Base-by-base conservation (phyloP, 1,139 yeast genomes). In the Ashbya aceris region DNA sequence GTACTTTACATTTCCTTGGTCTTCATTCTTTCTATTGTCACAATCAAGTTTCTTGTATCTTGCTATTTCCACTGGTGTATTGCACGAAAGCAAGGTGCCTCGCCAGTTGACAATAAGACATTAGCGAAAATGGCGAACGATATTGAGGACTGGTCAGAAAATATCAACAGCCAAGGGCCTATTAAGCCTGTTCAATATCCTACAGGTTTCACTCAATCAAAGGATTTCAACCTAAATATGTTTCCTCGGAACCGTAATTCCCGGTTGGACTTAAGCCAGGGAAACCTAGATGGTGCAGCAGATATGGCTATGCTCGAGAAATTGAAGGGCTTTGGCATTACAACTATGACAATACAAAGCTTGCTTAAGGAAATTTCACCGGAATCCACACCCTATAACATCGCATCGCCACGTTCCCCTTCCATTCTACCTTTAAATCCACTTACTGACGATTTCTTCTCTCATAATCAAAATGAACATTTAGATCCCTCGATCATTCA, bases 31-130 rank as follows among this genome's bases (percentile, higher is more conserved):
- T 74, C 94, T 1, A 77, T 89, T 45, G 95, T 87, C 27, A 61
- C 77, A 33, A 69, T 71, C 37, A 89, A 87, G 65, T 91, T 91
- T 56, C 45, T 82, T 12, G 70, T 89, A 65, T 97, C 97, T 0
- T 80, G 93, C 61, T 86, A 86, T 61, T 91, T 83, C 68, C 77
- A 82, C 51, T 89, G 96, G 95, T 67, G 77, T 44, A 66, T 89
- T 32, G 74, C 94, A 8, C 76, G 79, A 41, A 70, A 67, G 38
- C 96, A 87, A 65, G 96, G 97, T 49, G 93, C 91, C 2, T 74
- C 74, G 44, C 68, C 68, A 29, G 67, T 79, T 44, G 76, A 76
- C 54, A 69, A 77, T 50, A 73, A 75, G 49, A 66, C 71, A 41
- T 66, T 76, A 62, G 71, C 68, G 32, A 63, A 68, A 44, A 77